Evolutionary conservation across 768 basidiomycete species (phyloP), one percentile per base, ranked within the genome.

Genomic region (Piloderma croceum): DNA sequence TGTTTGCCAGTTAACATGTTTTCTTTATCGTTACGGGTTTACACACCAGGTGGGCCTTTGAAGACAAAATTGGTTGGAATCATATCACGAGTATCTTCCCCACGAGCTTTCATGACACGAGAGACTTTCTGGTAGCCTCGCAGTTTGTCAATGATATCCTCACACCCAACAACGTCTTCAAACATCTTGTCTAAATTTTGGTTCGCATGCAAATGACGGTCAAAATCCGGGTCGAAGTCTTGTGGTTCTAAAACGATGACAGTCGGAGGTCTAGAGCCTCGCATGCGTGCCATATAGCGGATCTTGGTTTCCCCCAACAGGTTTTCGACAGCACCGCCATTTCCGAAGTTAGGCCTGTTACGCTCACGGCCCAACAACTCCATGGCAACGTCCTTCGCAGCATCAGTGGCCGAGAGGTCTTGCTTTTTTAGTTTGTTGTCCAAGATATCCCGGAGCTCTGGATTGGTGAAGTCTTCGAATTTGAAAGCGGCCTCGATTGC

Each of bases 401-500:
- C 59, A 17, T 68, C 65, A 0, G 80, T 79, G 1, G 81, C 81
- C 2, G 46, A 52, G 1, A 84, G 67, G 44, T 83, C 70, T 45
- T 81, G 78, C 5, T 67, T 48, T 42, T 70, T 69, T 27, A 85
- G 61, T 48, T 84, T 85, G 36, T 61, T 50, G 6, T 81, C 56
- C 15, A 85, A 58, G 23, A 79, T 74, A 7, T 71, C 48, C 25
- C 60, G 57, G 1, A 85, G 61, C 46, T 83, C 74, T 0, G 60
- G 29, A 40, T 77, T 69, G 6, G 59, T 70, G 51, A 79, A 85
- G 53, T 85, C 79, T 22, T 80, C 73, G 45, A 83, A 84, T n/a
- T 63, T 58, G 64, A 83, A 84, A 0, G 82, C 77, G 33, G 81
- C 68, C 40, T 83, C 83, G 21, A 83, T 78, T 9, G 71, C 70